Evolutionary conservation across 2,329 filamentous ascomycete genomes (phyloP).

Genomic region (Fusarium sacchari): DNA sequence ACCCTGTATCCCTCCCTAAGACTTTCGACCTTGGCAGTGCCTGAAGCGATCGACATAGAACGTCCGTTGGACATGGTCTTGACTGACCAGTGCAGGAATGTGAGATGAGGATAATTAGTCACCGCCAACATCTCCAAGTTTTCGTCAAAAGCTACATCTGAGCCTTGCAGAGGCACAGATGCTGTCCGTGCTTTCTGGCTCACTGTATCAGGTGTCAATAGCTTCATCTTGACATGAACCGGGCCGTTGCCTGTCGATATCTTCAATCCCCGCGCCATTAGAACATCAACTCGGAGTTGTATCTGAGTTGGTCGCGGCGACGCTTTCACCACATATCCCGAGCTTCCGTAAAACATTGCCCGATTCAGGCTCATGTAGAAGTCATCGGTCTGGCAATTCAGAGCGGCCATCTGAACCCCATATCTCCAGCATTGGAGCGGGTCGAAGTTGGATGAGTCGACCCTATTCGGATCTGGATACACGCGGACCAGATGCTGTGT

Average conservation of each 20-base stretch:
- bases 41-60: background rate
- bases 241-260: rapidly evolving
- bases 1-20: conserved; percentile 9
- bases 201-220: background rate
- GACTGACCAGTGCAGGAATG: conserved; percentile 1
- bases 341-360: conserved; percentile 13
- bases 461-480: conserved; percentile 21
- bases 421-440: conserved; percentile 15
- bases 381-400: conserved; percentile 24
- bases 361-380: conserved; percentile 1
- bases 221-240: background rate
- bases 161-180: rapidly evolving
- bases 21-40: background rate
- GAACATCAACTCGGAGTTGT: background rate
- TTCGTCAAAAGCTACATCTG: background rate
- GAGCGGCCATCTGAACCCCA: conserved; percentile 21
- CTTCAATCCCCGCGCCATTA: background rate
- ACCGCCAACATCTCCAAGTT: background rate
- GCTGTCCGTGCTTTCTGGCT: background rate
- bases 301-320: background rate
- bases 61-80: background rate
- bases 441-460: conserved; percentile 27
- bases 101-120: background rate
- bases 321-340: conserved; percentile 4
- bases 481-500: conserved; percentile 9